phyloP scores from a whole-genome alignment of 495 filamentous ascomycete species.

The Daldinia loculata region DNA sequence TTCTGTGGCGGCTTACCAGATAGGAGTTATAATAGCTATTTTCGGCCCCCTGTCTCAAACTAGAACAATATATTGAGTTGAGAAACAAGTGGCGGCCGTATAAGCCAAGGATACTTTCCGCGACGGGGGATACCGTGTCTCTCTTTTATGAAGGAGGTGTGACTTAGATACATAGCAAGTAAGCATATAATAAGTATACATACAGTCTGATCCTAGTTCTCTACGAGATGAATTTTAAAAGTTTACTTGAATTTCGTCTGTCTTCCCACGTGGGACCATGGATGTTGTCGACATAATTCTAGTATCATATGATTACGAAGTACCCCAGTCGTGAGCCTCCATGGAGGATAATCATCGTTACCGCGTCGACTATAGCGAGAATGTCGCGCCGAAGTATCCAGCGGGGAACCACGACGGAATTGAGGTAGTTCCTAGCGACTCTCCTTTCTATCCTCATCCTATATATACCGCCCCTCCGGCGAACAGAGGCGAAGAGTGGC shows the following conservation, averaged over 20 bases:
- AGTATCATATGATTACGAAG: not conserved
- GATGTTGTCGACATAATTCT: not conserved
- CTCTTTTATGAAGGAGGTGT: not conserved
- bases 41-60: not conserved
- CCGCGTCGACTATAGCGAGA: conserved; percentile 38
- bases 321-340: not conserved
- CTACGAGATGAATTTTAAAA: not conserved
- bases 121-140: not conserved
- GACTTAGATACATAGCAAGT: not conserved
- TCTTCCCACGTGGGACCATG: not conserved
- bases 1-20: not conserved
- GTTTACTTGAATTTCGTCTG: not conserved
- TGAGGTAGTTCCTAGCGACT: conserved; percentile 39
- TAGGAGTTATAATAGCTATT: not conserved
- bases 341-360: conserved; percentile 27
- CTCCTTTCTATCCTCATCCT: conserved; percentile 36
- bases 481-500: conserved; percentile 15
- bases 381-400: conserved; percentile 37
- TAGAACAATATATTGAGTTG: not conserved
- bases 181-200: not conserved
- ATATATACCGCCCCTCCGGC: not conserved
- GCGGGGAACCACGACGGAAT: conserved; percentile 26
- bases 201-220: not conserved
- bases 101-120: not conserved
- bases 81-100: not conserved